A percentile compares a stretch with the other conserved stretches of the same genome.
These are phyloP conservation scores for Eragrostis tef DNA, from an alignment of 202 grass and related monocot genomes.

Conservation along the genomic window DNA sequence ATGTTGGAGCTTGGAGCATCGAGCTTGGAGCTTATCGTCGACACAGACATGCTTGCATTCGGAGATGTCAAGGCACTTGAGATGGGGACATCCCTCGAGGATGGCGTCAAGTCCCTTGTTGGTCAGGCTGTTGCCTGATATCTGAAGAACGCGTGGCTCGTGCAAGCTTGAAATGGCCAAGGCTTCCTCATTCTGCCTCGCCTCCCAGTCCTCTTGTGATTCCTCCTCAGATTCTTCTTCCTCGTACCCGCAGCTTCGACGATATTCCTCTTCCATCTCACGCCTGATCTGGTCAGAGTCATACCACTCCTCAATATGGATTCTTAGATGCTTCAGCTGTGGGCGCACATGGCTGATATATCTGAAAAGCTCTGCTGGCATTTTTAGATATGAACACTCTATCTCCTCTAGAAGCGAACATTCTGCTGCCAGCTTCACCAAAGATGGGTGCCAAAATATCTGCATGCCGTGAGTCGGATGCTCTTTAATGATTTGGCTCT, in stretches of 20 bases:
- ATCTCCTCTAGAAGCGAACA: slow-evolving; percentile 24
- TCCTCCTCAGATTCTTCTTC: neutral
- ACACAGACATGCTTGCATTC: neutral
- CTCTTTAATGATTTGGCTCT: slow-evolving; percentile 28
- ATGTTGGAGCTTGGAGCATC: slow-evolving; percentile 1
- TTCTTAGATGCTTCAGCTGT: neutral
- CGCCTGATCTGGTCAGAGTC: neutral
- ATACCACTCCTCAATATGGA: neutral
- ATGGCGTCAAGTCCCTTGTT: slow-evolving; percentile 14
- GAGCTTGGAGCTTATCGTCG: neutral
- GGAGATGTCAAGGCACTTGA: slow-evolving; percentile 26
- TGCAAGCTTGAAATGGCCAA: slow-evolving; percentile 15
- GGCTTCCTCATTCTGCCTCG: neutral
- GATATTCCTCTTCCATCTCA: neutral
- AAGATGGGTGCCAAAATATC: neutral
- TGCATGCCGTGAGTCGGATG: neutral
- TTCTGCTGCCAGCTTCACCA: neutral
- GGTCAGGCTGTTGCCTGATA: slow-evolving; percentile 17
- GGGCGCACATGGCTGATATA: neutral
- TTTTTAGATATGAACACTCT: neutral
- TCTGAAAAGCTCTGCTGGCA: neutral
- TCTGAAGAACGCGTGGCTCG: slow-evolving; percentile 24
- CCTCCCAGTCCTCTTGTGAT: neutral
- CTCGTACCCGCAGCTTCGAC: neutral
- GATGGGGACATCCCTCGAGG: neutral